A percentile compares a stretch with the other conserved stretches of the same genome.
phyloP scores from a whole-genome alignment of 352 stramenopile species.

The Phytophthora aleatoria region DNA sequence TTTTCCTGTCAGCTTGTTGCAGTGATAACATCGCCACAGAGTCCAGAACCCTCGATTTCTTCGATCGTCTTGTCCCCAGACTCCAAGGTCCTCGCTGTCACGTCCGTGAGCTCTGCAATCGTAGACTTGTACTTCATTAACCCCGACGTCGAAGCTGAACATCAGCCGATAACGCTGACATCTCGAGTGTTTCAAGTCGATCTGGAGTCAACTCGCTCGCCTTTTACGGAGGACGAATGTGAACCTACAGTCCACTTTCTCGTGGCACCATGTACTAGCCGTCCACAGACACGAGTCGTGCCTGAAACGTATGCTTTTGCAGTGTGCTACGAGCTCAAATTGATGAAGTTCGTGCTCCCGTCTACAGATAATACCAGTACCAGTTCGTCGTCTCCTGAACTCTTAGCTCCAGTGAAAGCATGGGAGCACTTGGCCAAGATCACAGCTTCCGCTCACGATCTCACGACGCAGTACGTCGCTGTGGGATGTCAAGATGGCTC shows the following conservation, averaged over 20 bases:
- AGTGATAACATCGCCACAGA: conserved; percentile 7
- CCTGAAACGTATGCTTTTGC: conserved; percentile 38
- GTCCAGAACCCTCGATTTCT: conserved; percentile 1
- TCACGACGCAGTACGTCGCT: conserved; percentile 53
- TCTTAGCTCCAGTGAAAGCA: conserved; percentile 15
- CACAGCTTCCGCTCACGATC: conserved; percentile 40
- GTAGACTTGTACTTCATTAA: conserved; percentile 19
- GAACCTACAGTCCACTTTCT: conserved; percentile 31
- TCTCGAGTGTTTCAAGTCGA: conserved; percentile 24
- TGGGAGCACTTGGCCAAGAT: conserved; percentile 52
- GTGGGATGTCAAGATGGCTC: conserved; percentile 54
- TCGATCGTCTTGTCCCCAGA: conserved; percentile 36
- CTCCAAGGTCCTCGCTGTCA: conserved; percentile 30
- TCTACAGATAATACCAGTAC: conserved; percentile 3
- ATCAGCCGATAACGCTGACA: background rate
- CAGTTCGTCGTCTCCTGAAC: background rate
- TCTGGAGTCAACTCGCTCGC: conserved; percentile 14
- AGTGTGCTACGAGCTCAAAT: conserved; percentile 37
- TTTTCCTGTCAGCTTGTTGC: conserved; percentile 19
- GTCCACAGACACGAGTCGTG: background rate
- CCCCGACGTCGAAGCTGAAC: background rate
- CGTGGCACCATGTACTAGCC: conserved; percentile 14
- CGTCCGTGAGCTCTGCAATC: conserved; percentile 1
- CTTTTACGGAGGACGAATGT: conserved; percentile 2
- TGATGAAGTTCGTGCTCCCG: conserved; percentile 37